These are phyloP conservation scores for Albugo candida DNA, from an alignment of 352 stramenopile genomes.

Conservation along the genomic window DNA sequence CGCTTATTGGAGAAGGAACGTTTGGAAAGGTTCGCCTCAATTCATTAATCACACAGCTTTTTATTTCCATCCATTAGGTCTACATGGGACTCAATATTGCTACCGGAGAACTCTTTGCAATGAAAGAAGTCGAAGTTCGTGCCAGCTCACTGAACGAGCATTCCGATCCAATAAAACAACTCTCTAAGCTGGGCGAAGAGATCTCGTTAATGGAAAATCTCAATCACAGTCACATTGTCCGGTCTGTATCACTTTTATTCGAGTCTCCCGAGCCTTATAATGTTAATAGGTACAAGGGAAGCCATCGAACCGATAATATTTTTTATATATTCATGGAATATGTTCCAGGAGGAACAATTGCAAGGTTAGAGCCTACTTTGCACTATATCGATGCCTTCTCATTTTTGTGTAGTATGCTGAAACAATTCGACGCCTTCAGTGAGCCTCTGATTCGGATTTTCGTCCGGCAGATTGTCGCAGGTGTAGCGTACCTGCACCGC, in stretches of 20 bases:
- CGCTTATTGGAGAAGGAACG: slow-evolving; percentile 87
- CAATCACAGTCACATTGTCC: slow-evolving; percentile 89
- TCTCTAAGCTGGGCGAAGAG: slow-evolving; percentile 72
- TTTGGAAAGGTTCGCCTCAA: slow-evolving; percentile 62
- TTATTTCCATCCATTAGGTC: slow-evolving; percentile 25
- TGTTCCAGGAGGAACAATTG: slow-evolving; percentile 83
- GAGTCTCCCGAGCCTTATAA: slow-evolving; percentile 6
- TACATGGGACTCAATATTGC: slow-evolving; percentile 87
- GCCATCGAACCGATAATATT: slow-evolving; percentile 39
- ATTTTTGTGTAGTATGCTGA: slow-evolving; percentile 44
- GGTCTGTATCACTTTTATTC: slow-evolving; percentile 45
- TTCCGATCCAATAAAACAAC: slow-evolving; percentile 29
- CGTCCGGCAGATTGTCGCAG: slow-evolving; percentile 79
- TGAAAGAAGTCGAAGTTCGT: slow-evolving; percentile 79
- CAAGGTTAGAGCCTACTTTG: slow-evolving; percentile 16
- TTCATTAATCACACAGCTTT: background rate
- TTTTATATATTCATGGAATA: slow-evolving; percentile 97
- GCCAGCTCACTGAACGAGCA: slow-evolving; percentile 13
- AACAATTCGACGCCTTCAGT: slow-evolving; percentile 86
- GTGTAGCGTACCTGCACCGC: slow-evolving; percentile 82
- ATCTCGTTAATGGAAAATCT: slow-evolving; percentile 90
- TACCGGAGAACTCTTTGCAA: slow-evolving; percentile 80
- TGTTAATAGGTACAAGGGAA: slow-evolving; percentile 50
- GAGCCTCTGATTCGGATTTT: slow-evolving; percentile 82
- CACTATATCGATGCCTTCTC: background rate